These are phyloP conservation scores for Aegilops sharonensis DNA, from an alignment of 176 grass and related monocot genomes.

Conservation along the genomic window DNA sequence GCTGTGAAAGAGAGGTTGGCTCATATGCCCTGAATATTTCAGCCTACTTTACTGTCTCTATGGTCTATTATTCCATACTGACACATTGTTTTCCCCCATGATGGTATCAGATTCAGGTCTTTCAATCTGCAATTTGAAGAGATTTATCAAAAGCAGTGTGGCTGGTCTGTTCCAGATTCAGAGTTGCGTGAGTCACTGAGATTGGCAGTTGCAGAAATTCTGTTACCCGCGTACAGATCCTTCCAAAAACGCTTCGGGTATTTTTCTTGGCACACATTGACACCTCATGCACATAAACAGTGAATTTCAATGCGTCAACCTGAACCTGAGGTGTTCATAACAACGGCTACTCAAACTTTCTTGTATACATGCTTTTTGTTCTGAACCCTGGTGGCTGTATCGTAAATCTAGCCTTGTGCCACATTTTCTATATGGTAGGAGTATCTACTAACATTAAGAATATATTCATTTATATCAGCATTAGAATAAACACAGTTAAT, in stretches of 20 bases:
- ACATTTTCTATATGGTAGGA: not conserved
- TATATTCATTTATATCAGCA: not conserved
- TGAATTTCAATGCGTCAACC: not conserved
- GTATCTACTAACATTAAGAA: not conserved
- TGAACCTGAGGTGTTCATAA: not conserved
- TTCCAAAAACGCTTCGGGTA: slow-evolving; percentile 93
- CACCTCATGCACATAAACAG: not conserved
- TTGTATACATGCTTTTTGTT: not conserved
- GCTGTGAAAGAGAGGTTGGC: slow-evolving; percentile 79
- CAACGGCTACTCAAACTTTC: not conserved
- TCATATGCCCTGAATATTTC: not conserved
- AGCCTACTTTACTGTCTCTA: not conserved
- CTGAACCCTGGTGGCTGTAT: not conserved
- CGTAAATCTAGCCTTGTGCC: not conserved
- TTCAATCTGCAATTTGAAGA: slow-evolving; percentile 89
- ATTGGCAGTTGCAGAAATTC: slow-evolving; percentile 86
- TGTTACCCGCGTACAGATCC: slow-evolving; percentile 89
- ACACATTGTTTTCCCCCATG: not conserved
- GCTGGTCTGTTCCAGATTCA: slow-evolving; percentile 89
- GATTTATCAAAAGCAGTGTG: slow-evolving; percentile 83
- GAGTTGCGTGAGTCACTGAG: slow-evolving; percentile 77
- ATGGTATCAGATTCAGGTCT: slow-evolving; percentile 70
- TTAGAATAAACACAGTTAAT: not conserved
- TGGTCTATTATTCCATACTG: not conserved
- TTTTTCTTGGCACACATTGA: slow-evolving; percentile 12